Evolutionary conservation across 2,329 filamentous ascomycete species (phyloP), one percentile per base, ranked within the genome.

Genomic region (Westerdykella aurantiaca): DNA sequence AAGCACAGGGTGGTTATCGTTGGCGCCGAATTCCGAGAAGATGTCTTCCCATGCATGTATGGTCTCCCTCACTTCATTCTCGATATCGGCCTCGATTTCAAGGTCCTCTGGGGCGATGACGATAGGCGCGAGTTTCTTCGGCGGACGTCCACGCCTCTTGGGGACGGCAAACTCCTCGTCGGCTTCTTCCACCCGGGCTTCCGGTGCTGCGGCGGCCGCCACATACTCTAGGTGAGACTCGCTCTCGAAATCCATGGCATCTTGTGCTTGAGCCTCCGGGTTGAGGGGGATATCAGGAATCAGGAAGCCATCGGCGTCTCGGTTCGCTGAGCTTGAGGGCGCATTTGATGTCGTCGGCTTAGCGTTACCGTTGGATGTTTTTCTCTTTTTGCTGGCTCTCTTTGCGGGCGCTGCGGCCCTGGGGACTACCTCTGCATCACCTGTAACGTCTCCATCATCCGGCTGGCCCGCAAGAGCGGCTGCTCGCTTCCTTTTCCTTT

Each of bases 81-180:
- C 70, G 4, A 76, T 62, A 25, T 73, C 70, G 13, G 63, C 57
- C 52, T 76, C 73, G n/a, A 67, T 66, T 25, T 68, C 63, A 10
- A 76, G 64, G 41, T 76, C 73, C 47, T 72, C 72, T 18, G 67
- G 57, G 1, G 68, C 63, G 16, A 74, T 61, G 5, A 66, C 50
- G 37, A 65, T 44, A 42, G 61, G 53, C n/a, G 54, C 50, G 14
- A 51, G 49, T 41, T 64, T 63, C 41, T 66, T 65, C 12, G 58
- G 55, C 7, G 52, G 56, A n/a, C 63, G 61, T 11, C 63, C 64
- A 13, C 68, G 67, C 47, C 68, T 70, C 41, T 68, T 63, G 2
- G 64, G 56, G 39, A 56, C 17, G 17, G 33, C 6, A 7, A 18
- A 14, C 10, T 54, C 52, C n/a, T 57, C 49, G 14, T 58, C 53